Evolutionary conservation across 1,284 basidiomycete genomes (phyloP), one percentile per base, ranked within the genome.

Genomic region (Sanghuangporus weigelae): DNA sequence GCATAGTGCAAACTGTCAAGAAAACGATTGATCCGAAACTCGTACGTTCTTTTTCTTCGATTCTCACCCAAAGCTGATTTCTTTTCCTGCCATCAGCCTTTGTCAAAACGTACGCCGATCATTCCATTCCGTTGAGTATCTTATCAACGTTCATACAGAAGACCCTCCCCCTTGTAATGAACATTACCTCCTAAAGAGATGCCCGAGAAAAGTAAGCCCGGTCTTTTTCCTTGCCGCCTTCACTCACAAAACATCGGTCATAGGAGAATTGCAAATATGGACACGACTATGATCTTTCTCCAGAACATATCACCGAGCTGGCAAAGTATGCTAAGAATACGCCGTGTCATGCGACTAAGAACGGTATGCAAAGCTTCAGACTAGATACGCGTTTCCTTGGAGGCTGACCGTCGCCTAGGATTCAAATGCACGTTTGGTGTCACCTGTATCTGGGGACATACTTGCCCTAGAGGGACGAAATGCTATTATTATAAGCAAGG

Each of bases 101-200:
- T 77, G 50, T 74, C 76, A 55, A 78, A 75, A 67, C 76, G 77
- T 78, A 59, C 65, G 73, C 66, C 21, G 4, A n/a, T 42, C 7
- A 23, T 39, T 64, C 10, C 36, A 31, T 79, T 11, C 3, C n/a
- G 6, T 14, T 16, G 11, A 53, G 3, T 53, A 3, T 14, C 3
- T 12, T n/a, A 74, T 80, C 81, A 81, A 69, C 42, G 79, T 69
- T 2, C 19, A 66, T 31, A 16, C 69, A 89, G 86, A 89, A 73
- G 80, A 78, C 61, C 89, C 90, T 40, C 89, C 90, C 8, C 90
- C 89, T 16, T 92, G 89, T 77, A 92, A 92, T 69, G 86, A 92
- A 75, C 81, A 84, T 71, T 90, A 92, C 75, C 75, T 92, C 10
- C 31, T 63, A 70, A 87, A 90, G 84, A 81, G 78, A 49, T 92